Evolutionary conservation across 257 asterid species (phyloP).

Genomic region (Paraleonurus japonicus): DNA sequence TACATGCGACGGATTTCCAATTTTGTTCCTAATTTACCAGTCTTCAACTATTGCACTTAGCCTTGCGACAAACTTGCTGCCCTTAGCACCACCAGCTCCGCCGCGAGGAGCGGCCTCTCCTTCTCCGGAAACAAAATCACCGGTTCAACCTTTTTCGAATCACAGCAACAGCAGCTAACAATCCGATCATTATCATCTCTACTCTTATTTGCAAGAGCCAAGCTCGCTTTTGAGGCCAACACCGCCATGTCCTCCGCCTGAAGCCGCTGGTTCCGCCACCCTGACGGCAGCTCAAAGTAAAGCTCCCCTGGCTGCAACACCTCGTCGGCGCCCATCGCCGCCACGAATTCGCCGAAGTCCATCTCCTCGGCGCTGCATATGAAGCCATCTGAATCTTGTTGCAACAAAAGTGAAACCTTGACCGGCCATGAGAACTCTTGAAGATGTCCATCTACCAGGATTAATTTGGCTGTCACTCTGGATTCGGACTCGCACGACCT

Average conservation of each 20-base stretch:
- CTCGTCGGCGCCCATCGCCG: conserved; percentile 51
- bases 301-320: conserved; percentile 69
- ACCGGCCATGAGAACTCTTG: conserved; percentile 69
- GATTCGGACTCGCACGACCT: conserved; percentile 53
- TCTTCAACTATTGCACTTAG: conserved; percentile 62
- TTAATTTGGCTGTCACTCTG: conserved; percentile 55
- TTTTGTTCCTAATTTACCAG: neutral
- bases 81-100: conserved; percentile 34
- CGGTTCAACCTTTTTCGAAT: conserved; percentile 18
- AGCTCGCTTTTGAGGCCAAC: conserved; percentile 70
- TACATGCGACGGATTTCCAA: neutral
- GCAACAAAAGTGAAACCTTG: conserved; percentile 47
- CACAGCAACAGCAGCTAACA: conserved; percentile 33
- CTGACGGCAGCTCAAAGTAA: conserved; percentile 66
- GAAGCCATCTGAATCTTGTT: conserved; percentile 44
- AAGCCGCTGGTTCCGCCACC: conserved; percentile 48
- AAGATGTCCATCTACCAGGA: conserved; percentile 53
- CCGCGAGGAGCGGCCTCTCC: conserved; percentile 34
- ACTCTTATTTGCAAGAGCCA: conserved; percentile 41
- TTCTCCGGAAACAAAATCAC: conserved; percentile 29
- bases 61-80: conserved; percentile 43
- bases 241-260: conserved; percentile 81
- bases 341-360: conserved; percentile 55
- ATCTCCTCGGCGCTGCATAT: conserved; percentile 81
- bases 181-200: conserved; percentile 30